phyloP scores from a whole-genome alignment of 169 alveolate species.

The Plasmodium chabaudi region DNA sequence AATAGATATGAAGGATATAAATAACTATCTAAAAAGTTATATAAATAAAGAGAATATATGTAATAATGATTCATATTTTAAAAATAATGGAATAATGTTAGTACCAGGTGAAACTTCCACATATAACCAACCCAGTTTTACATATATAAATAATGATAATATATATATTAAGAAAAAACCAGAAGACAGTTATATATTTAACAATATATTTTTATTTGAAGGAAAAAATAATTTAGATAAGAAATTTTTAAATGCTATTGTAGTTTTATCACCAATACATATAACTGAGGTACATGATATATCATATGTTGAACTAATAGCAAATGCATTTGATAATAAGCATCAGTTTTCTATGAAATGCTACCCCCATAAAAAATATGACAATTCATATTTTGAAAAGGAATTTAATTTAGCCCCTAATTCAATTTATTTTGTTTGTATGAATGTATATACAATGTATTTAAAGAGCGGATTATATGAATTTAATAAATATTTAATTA shows the following conservation, averaged over 20 bases:
- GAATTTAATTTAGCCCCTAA: slow-evolving; percentile 17
- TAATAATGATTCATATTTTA: neutral
- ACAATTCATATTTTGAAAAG: slow-evolving; percentile 8
- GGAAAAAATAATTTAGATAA: slow-evolving; percentile 13
- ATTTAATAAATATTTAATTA: slow-evolving; percentile 44
- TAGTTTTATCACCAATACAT: slow-evolving; percentile 27
- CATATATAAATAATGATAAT: slow-evolving; percentile 13
- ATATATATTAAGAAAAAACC: slow-evolving; percentile 40
- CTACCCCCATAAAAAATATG: slow-evolving; percentile 35
- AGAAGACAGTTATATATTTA: slow-evolving; percentile 19
- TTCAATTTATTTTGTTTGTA: slow-evolving; percentile 51
- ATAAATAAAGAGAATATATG: neutral
- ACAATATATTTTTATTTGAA: slow-evolving; percentile 45
- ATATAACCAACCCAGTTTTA: slow-evolving; percentile 48
- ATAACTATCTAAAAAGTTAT: neutral
- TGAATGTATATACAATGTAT: slow-evolving; percentile 2
- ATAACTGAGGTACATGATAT: slow-evolving; percentile 16
- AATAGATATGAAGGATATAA: neutral
- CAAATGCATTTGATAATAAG: slow-evolving; percentile 29
- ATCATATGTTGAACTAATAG: slow-evolving; percentile 24
- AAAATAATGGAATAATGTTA: slow-evolving; percentile 17
- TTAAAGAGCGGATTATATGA: slow-evolving; percentile 41
- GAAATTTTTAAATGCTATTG: slow-evolving; percentile 30
- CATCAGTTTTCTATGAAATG: slow-evolving; percentile 29
- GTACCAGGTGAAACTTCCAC: slow-evolving; percentile 5